phyloP scores from a whole-genome alignment of 352 stramenopile species.

The Phytophthora fragariae region DNA sequence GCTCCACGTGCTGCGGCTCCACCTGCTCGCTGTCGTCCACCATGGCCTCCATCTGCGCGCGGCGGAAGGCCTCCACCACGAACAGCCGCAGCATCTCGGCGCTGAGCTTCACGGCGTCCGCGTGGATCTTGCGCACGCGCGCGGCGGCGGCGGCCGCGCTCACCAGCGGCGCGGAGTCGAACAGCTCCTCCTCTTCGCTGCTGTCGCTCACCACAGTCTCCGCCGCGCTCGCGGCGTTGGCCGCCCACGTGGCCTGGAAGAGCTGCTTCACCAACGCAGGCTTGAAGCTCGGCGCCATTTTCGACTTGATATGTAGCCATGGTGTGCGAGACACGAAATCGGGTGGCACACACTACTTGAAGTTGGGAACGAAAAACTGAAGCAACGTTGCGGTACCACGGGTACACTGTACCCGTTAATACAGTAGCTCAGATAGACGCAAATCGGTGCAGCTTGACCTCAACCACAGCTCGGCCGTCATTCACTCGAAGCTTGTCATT shows the following conservation, averaged over 20 bases:
- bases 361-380: slow-evolving; percentile 20
- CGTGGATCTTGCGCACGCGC: slow-evolving; percentile 76
- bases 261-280: slow-evolving; percentile 73
- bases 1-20: slow-evolving; percentile 81
- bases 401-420: slow-evolving; percentile 4
- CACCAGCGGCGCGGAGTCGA: slow-evolving; percentile 46
- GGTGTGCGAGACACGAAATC: slow-evolving; percentile 7
- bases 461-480: slow-evolving; percentile 24
- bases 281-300: slow-evolving; percentile 56
- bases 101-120: slow-evolving; percentile 79
- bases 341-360: slow-evolving; percentile 17
- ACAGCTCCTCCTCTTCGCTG: slow-evolving; percentile 54
- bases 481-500: slow-evolving; percentile 7
- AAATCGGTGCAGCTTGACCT: slow-evolving; percentile 4
- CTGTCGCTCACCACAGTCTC: slow-evolving; percentile 37
- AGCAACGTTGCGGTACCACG: slow-evolving; percentile 3
- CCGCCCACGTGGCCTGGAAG: slow-evolving; percentile 70
- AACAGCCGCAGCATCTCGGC: slow-evolving; percentile 82
- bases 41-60: slow-evolving; percentile 90
- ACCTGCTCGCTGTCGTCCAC: slow-evolving; percentile 80
- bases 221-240: slow-evolving; percentile 35
- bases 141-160: slow-evolving; percentile 36
- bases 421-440: slow-evolving; percentile 3
- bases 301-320: neutral
- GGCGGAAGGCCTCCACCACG: slow-evolving; percentile 72